Percentiles rank a stretch among this genome's conserved stretches.
These are phyloP conservation scores for Cercospora zeina DNA, from an alignment of 2,329 filamentous ascomycete genomes.

Conservation along the genomic window DNA sequence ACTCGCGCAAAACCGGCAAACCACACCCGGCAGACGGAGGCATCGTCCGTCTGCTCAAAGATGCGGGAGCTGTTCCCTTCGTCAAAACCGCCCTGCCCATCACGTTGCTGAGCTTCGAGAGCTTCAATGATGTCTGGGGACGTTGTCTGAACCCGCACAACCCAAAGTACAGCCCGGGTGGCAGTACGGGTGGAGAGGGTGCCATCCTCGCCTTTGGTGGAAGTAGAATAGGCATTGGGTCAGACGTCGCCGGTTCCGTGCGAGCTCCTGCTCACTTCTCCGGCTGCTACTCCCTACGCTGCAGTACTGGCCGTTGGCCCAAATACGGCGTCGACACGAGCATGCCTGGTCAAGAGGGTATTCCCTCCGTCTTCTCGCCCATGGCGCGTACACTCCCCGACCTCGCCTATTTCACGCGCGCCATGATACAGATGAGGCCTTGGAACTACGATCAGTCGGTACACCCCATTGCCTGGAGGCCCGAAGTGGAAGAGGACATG, in stretches of 20 bases:
- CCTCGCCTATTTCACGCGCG: conserved; percentile 77
- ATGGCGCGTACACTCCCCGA: conserved; percentile 87
- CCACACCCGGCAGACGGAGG: conserved; percentile 67
- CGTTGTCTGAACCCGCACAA: conserved; percentile 80
- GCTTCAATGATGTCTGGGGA: conserved; percentile 78
- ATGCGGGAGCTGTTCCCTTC: conserved; percentile 83
- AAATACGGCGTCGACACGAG: conserved; percentile 80
- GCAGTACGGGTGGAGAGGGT: conserved; percentile 81
- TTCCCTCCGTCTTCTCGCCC: conserved; percentile 84
- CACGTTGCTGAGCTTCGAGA: conserved; percentile 84
- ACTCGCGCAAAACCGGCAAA: conserved; percentile 70
- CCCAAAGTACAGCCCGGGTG: conserved; percentile 79
- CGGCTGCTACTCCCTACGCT: conserved; percentile 82
- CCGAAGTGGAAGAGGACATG: conserved; percentile 61
- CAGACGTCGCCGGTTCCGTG: conserved; percentile 87
- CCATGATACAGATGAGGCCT: conserved; percentile 75
- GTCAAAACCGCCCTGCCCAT: conserved; percentile 90
- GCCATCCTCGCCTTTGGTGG: conserved; percentile 78
- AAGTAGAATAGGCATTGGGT: conserved; percentile 84
- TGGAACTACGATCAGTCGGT: conserved; percentile 88
- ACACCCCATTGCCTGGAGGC: conserved; percentile 79
- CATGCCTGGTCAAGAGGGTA: conserved; percentile 89
- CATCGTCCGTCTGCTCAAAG: conserved; percentile 75
- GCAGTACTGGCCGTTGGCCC: conserved; percentile 87
- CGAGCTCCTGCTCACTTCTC: conserved; percentile 84